Evolutionary conservation across 2,329 filamentous ascomycete species (phyloP), one percentile per base, ranked within the genome.

Genomic region (Botryotinia calthae): DNA sequence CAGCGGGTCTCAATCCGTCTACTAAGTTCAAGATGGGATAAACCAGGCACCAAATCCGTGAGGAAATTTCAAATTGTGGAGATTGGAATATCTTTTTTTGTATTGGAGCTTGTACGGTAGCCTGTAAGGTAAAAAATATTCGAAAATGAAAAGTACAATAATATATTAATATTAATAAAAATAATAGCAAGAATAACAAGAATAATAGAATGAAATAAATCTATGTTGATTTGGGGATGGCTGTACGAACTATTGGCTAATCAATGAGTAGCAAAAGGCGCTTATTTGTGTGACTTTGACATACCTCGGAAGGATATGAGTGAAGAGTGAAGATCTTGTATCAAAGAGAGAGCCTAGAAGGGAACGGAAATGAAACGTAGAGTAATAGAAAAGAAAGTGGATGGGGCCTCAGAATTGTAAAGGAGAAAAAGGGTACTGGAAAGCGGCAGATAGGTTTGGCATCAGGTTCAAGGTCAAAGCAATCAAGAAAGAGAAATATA

Each of bases 1-100:
- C 34, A 56, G 65, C 65, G 65, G 65, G 65, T 67, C 64, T 54
- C 46, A 67, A 54, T 9, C 20, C 22, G 31, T 42, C 34, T 12
- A 31, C 65, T 56, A 67, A 67, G 25, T 42, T 31, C 34, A 67
- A 42, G 34, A 42, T 42, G 48, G 65, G 65, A 67, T 67, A 22
- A 56, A 10, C 25, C 48, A 67, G 65, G 48, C 20, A 67, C 65
- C 65, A 56, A 42, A 22, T 31, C 48, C 25, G 34, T 54, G 34
- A 67, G 64, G 46, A 54, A 67, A 67, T 56, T 67, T 67, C 44
- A 34, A n/a, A 28, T 42, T 42, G 65, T 67, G 65, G 65, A 67
- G 65, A 67, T 67, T 67, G 12, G 18, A 28, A 25, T 42, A 22
- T 42, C 34, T 54, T 56, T 56, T 58, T 54, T 40, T 5, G 46